Conservation (phyloP, 176 grass and related monocot genomes). For the sorghum (Sorghum bicolor) region Sorghum_bicolor_NCBIv3 NC_012870.2:73108501-73109000, state of each 20-base stretch:
- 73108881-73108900: background rate
- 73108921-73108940: background rate
- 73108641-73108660: background rate
- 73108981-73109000: background rate
- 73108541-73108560: background rate
- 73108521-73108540: background rate
- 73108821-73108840: background rate
- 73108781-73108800: background rate
- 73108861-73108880: background rate
- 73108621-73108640: conserved; percentile 28
- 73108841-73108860: background rate
- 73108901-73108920: background rate
- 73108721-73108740: background rate
- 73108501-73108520: background rate
- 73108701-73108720: conserved; percentile 28
- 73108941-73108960: background rate
- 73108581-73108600: background rate
- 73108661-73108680: background rate
- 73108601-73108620: background rate
- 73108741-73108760: background rate
- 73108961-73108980: background rate
- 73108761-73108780: background rate
- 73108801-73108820: conserved; percentile 10
- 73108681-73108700: background rate
- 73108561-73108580: conserved; percentile 10